Evolutionary conservation across 1,139 yeast species (phyloP).

Genomic region (Pichia terricola): DNA sequence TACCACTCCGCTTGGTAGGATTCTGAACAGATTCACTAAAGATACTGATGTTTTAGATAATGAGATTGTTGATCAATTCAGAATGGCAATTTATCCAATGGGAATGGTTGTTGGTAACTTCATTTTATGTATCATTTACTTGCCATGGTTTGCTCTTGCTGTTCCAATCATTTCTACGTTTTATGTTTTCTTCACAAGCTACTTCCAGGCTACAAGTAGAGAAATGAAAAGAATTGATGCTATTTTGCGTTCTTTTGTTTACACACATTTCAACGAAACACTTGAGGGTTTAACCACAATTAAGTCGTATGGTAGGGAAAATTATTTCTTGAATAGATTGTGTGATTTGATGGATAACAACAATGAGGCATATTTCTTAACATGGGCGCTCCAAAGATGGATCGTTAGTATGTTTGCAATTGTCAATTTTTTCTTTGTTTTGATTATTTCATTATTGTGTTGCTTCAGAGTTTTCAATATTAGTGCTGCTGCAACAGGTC

Average conservation of each 20-base stretch:
- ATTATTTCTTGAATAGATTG: slow-evolving; percentile 38
- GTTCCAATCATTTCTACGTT: slow-evolving; percentile 44
- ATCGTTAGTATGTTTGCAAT: slow-evolving; percentile 57
- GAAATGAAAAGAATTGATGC: slow-evolving; percentile 48
- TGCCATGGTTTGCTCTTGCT: slow-evolving; percentile 59
- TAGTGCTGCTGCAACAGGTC: slow-evolving; percentile 63
- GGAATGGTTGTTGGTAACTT: slow-evolving; percentile 54
- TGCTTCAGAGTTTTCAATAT: slow-evolving; percentile 41
- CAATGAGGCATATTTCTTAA: slow-evolving; percentile 53
- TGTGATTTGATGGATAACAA: slow-evolving; percentile 35
- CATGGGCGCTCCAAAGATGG: slow-evolving; percentile 66
- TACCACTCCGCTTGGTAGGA: slow-evolving; percentile 73
- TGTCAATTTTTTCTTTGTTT: slow-evolving; percentile 56
- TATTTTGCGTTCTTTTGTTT: slow-evolving; percentile 48
- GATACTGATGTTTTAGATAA: slow-evolving; percentile 60
- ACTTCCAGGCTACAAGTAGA: slow-evolving; percentile 43
- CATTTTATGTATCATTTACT: slow-evolving; percentile 57
- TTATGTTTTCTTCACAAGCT: slow-evolving; percentile 41
- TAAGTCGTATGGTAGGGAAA: slow-evolving; percentile 42
- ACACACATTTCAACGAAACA: slow-evolving; percentile 56
- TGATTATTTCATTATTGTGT: slow-evolving; percentile 49
- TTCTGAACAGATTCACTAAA: slow-evolving; percentile 57
- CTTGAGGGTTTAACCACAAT: slow-evolving; percentile 52
- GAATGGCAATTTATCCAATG: slow-evolving; percentile 38
- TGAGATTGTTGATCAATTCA: slow-evolving; percentile 44